Evolutionary conservation across 441 rosid species (phyloP), one percentile per base, ranked within the genome.

Genomic region (Syzygium syzygioides): DNA sequence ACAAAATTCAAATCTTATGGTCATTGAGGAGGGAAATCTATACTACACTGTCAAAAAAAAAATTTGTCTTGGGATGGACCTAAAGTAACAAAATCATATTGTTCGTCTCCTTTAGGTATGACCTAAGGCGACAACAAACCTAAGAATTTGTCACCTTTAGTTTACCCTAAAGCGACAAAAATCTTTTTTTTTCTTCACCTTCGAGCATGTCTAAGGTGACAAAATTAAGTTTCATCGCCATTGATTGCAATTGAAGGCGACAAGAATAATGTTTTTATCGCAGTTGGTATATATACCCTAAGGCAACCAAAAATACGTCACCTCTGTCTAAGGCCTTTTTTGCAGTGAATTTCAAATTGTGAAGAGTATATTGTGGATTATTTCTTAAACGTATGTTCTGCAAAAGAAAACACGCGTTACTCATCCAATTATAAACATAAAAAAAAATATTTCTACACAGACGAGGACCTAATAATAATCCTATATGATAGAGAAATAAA

Each of bases 361-460:
- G 7, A 25, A 25, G 83, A 76, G 12, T 23, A 76, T 76, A 17
- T 76, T 76, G 52, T 76, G n/a, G n/a, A 76, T 76, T 76, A 12
- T 37, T 23, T 41, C 52, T 76, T 76, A 37, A 37, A 76, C 13
- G n/a, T 37, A 76, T 41, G 18, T 37, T 41, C n/a, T 41, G 28
- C n/a, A 41, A 76, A 76, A 76, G 52, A 76, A 76, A 76, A 41
- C 83, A 76, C 52, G 13, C 83, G 23, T 76, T 28, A 76, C n/a
- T 76, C 52, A 3, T 76, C n/a, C 52, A 76, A 41, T 76, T 76
- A 76, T 41, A 23, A 71, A 23, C 12, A 71, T 20, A n/a, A n/a
- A 1, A 28, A 7, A 62, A 6, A 7, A 7, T 3, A 14, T 9
- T 0, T 76, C n/a, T 76, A 37, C 52, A 6, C 14, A 12, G n/a